phyloP scores from a whole-genome alignment of 306 rosid species.

The Senna tora region DNA sequence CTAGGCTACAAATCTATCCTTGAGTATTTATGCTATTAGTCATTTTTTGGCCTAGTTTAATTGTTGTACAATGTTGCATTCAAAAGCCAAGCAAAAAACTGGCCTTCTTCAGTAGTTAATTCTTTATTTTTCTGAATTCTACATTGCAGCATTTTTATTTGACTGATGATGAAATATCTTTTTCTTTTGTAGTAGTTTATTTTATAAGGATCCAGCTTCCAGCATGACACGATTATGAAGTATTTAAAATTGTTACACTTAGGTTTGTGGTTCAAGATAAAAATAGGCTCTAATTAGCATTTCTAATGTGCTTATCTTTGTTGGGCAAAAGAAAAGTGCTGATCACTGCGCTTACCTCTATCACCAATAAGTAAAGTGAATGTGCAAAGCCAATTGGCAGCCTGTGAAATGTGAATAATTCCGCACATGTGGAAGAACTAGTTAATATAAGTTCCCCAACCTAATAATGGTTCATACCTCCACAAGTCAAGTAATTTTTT shows the following conservation, averaged over 20 bases:
- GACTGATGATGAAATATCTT: neutral
- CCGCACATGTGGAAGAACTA: neutral
- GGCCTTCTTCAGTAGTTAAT: neutral
- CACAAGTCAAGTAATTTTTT: too few relatives aligned
- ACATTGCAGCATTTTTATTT: neutral
- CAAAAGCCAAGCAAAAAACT: constrained; percentile 22
- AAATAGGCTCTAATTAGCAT: too few relatives aligned
- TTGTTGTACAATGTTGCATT: constrained; percentile 33
- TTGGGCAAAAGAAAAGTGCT: too few relatives aligned
- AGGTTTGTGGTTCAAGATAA: neutral
- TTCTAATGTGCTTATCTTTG: too few relatives aligned
- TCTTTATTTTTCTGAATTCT: constrained; percentile 16
- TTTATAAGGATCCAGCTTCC: neutral
- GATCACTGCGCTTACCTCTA: too few relatives aligned
- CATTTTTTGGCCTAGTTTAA: constrained; percentile 39
- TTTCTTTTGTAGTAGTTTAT: neutral
- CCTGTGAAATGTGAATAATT: neutral
- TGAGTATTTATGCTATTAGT: constrained; percentile 36
- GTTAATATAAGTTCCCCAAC: neutral
- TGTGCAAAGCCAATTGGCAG: neutral
- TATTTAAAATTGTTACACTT: too few relatives aligned
- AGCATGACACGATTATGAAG: too few relatives aligned
- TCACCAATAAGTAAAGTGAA: too few relatives aligned
- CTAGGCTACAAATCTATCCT: constrained; percentile 38
- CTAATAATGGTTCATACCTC: neutral